A percentile compares a stretch with the other conserved stretches of the same genome.
Evolutionary conservation across 495 filamentous ascomycete species (phyloP).

Genomic region (Penicillium silybi): DNA sequence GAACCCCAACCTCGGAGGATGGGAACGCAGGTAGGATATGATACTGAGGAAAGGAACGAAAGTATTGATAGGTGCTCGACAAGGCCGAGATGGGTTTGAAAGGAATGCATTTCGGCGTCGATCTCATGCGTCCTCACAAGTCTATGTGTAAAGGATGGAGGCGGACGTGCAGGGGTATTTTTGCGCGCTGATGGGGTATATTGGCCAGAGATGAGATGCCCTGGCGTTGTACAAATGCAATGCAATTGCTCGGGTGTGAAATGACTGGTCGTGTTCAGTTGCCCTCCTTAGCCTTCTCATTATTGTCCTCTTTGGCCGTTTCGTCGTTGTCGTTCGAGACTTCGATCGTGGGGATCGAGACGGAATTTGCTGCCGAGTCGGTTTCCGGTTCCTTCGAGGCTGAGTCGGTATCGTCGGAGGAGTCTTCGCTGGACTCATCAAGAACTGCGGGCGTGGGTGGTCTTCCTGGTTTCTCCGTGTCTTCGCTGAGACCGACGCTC

Average conservation of each 20-base stretch:
- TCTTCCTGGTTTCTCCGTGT: slow-evolving; percentile 6
- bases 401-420: slow-evolving; percentile 4
- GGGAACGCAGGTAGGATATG: too few species aligned
- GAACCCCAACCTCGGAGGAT: too few species aligned
- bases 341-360: slow-evolving; percentile 24
- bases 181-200: slow-evolving; percentile 2
- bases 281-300: not conserved
- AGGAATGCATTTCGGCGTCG: not conserved
- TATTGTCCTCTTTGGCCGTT: not conserved
- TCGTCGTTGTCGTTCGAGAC: slow-evolving; percentile 18
- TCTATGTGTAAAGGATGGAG: not conserved
- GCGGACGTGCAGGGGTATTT: not conserved
- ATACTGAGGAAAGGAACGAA: too few species aligned
- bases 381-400: not conserved
- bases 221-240: not conserved
- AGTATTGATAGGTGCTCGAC: not conserved
- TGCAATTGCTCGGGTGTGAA: not conserved
- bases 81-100: not conserved
- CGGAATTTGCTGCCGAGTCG: not conserved
- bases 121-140: not conserved
- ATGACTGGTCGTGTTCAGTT: not conserved
- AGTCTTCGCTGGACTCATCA: slow-evolving; percentile 1
- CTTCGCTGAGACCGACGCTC: slow-evolving; percentile 16
- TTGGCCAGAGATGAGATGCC: not conserved
- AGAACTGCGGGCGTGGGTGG: slow-evolving; percentile 1